phyloP scores from a whole-genome alignment of 2,329 filamentous ascomycete genomes.

The Sporothrix humicola region DNA sequence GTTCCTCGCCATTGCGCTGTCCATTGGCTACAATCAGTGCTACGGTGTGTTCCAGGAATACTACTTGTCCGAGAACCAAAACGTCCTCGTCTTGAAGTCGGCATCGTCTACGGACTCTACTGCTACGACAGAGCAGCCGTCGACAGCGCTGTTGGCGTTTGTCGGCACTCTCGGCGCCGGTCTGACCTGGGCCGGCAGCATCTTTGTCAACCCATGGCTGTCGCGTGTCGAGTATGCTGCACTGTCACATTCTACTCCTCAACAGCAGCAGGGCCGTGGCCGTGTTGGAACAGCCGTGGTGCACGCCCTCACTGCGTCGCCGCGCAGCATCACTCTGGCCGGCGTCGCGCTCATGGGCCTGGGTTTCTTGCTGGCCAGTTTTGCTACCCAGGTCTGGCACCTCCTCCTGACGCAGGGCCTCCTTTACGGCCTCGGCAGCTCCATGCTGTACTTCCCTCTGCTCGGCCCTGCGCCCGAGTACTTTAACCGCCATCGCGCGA shows the following conservation, averaged over 20 bases:
- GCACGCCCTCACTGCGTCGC: background rate
- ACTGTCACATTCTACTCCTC: background rate
- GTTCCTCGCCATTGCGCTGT: constrained; percentile 53
- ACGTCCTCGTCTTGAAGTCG: constrained; percentile 46
- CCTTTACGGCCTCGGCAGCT: constrained; percentile 52
- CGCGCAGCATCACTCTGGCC: constrained; percentile 48
- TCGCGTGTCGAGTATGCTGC: constrained; percentile 47
- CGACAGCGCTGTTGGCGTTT: constrained; percentile 54
- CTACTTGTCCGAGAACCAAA: constrained; percentile 51
- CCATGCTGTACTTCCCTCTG: constrained; percentile 52
- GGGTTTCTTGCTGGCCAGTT: constrained; percentile 52
- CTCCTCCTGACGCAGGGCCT: constrained; percentile 53
- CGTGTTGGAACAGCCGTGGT: constrained; percentile 34
- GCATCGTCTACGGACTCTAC: background rate
- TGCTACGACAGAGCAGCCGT: constrained; percentile 37
- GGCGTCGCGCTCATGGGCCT: constrained; percentile 51
- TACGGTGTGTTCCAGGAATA: constrained; percentile 58
- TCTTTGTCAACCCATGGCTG: constrained; percentile 56
- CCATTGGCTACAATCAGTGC: constrained; percentile 56
- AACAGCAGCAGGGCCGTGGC: constrained; percentile 27
- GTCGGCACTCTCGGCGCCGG: constrained; percentile 56
- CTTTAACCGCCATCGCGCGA: constrained; percentile 54
- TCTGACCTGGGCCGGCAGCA: constrained; percentile 57
- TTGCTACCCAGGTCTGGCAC: constrained; percentile 48
- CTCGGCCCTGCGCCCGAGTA: constrained; percentile 56